Conservation (phyloP, 768 basidiomycete species). For the Tylopilus rubrobrunneus region DNA sequence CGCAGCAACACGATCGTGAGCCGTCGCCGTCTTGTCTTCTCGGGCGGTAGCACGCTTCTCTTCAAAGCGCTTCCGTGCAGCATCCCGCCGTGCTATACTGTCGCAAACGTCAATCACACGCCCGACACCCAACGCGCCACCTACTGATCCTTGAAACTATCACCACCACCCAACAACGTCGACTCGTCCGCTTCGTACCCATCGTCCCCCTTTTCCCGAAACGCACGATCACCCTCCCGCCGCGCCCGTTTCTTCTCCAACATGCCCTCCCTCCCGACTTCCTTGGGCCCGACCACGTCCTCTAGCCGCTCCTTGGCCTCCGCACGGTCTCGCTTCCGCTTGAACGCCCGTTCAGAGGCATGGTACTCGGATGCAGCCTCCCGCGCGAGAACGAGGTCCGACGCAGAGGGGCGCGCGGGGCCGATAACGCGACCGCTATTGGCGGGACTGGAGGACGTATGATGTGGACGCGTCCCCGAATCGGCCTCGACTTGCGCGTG, state of each 20-base stretch:
- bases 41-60: constrained; percentile 40
- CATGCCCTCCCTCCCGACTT: constrained; percentile 78
- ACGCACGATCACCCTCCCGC: constrained; percentile 66
- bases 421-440: constrained; percentile 46
- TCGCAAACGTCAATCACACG: constrained; percentile 6
- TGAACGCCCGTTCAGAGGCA: constrained; percentile 48
- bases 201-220: constrained; percentile 70
- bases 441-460: background rate
- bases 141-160: constrained; percentile 78
- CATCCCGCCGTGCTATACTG: constrained; percentile 75
- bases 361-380: constrained; percentile 56
- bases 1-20: constrained; percentile 59
- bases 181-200: constrained; percentile 76
- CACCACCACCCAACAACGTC: constrained; percentile 77
- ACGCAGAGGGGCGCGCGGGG: constrained; percentile 63
- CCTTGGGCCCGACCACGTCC: constrained; percentile 76
- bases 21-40: constrained; percentile 49
- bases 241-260: constrained; percentile 80
- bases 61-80: constrained; percentile 58
- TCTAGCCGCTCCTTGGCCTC: constrained; percentile 70
- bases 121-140: constrained; percentile 17
- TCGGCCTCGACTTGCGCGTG: constrained; percentile 61
- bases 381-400: constrained; percentile 65
- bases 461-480: constrained; percentile 42
- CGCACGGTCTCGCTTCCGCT: constrained; percentile 63